Evolutionary conservation across 1,284 basidiomycete genomes (phyloP), one percentile per base, ranked within the genome.

Genomic region (Tremellales sp.): DNA sequence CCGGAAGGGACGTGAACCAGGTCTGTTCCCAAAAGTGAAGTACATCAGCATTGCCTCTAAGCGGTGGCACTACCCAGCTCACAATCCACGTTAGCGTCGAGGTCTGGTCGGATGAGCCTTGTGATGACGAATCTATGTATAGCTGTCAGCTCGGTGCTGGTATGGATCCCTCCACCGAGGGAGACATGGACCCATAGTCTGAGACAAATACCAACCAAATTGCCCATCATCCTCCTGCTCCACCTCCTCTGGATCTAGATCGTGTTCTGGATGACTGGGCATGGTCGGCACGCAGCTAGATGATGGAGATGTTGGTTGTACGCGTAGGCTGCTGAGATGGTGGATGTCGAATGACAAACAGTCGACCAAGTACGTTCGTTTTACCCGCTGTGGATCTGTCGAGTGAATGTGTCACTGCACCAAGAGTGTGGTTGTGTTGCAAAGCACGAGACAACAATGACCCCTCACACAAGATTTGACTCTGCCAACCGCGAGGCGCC

Each of bases 1-100:
- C 95, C 5, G 95, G 92, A 37, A 98, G 76, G 18, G 92, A 92
- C 68, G 93, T 97, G 77, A 97, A 99, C 95, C 94, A 99, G 61
- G 85, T 73, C 73, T 74, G 36, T n/a, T 31, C 10, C 29, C 37
- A 39, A 24, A 9, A 25, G 27, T 24, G 18, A 25, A n/a, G n/a
- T n/a, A n/a, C n/a, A n/a, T 39, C 19, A 39, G 24, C 9, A 18
- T 9, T 25, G 24, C 7, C 21, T 22, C 24, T 25, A 21, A 24
- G 9, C 14, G 37, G 24, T 19, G 29, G 21, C 40, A 43, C 24
- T 13, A 28, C 31, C 7, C 19, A 37, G 61, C 72, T 58, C 43
- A 73, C 73, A 33, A 74, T 74, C 73, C 73, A 74, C 0, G 72
- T 73, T 33, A 74, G 53, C 1, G 71, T 73, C 7, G 68, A 70